Evolutionary conservation across 768 basidiomycete species (phyloP).

Genomic region (Candolleomyces eurysporus): DNA sequence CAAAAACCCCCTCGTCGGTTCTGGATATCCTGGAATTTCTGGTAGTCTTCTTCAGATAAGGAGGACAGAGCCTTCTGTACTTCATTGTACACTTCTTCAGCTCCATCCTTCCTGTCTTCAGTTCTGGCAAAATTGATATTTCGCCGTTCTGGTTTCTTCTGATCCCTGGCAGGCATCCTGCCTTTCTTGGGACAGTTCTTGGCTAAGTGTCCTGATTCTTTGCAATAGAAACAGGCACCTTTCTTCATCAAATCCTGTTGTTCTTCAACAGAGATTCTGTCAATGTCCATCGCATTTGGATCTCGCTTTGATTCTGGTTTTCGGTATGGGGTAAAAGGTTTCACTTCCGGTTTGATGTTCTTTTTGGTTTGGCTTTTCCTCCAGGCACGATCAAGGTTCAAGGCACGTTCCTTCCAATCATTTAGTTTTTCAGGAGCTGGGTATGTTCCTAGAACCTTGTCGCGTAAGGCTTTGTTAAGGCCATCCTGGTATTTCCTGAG

Average conservation of each 20-base stretch:
- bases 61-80: neutral
- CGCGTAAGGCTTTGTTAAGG: neutral
- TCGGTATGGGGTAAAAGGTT: neutral
- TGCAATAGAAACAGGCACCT: neutral
- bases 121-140: neutral
- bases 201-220: neutral
- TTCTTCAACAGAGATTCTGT: neutral
- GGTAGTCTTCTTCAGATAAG: neutral
- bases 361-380: neutral
- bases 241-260: neutral
- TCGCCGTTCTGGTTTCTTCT: no score
- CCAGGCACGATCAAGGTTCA: neutral
- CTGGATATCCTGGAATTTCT: neutral
- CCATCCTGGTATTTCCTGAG: neutral
- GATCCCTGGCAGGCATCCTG: no score
- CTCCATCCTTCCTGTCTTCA: neutral
- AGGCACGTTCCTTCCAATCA: neutral
- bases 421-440: neutral
- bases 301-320: constrained; percentile 7
- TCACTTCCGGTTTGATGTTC: neutral
- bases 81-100: no score
- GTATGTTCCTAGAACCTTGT: neutral
- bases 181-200: neutral
- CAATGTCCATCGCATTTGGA: constrained; percentile 3
- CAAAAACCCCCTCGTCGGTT: neutral